Conservation (phyloP, 2,329 filamentous ascomycete species). For the Eurotiales sp. region DNA sequence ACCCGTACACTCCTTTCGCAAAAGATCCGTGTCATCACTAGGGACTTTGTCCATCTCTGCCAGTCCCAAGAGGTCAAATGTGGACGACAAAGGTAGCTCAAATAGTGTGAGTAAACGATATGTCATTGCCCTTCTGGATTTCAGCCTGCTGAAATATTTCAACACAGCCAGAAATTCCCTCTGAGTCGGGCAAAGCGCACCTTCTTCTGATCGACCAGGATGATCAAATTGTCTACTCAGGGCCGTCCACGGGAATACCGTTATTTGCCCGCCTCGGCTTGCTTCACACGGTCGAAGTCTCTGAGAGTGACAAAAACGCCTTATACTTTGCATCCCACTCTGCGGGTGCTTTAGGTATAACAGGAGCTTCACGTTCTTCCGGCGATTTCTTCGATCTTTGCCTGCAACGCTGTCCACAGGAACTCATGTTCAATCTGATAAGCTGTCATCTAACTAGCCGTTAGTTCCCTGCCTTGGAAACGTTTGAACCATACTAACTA, state of each 20-base stretch:
- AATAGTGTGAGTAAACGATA: background rate
- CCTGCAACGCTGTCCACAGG: conserved; percentile 1
- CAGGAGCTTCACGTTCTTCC: conserved; percentile 1
- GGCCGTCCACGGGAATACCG: conserved; percentile 2
- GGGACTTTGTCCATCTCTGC: background rate
- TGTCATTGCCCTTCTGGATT: background rate
- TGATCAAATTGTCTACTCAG: conserved; percentile 2
- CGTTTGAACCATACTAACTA: background rate
- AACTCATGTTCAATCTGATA: conserved; percentile 3
- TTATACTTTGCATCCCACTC: background rate
- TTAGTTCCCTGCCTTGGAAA: background rate
- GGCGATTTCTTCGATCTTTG: conserved; percentile 1
- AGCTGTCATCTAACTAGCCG: background rate
- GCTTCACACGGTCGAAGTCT: background rate
- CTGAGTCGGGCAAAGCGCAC: background rate
- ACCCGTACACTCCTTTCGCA: background rate
- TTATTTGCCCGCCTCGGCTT: conserved; percentile 3
- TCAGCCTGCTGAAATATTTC: background rate
- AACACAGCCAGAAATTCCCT: background rate
- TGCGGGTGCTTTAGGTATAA: background rate
- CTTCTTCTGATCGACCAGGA: conserved; percentile 1
- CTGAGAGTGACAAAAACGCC: background rate
- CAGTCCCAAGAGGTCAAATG: background rate
- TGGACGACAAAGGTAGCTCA: background rate
- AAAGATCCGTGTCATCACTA: background rate